Evolutionary conservation across 192 early-diverging fungal genomes (phyloP).

Genomic region (Phycomyces nitens): DNA sequence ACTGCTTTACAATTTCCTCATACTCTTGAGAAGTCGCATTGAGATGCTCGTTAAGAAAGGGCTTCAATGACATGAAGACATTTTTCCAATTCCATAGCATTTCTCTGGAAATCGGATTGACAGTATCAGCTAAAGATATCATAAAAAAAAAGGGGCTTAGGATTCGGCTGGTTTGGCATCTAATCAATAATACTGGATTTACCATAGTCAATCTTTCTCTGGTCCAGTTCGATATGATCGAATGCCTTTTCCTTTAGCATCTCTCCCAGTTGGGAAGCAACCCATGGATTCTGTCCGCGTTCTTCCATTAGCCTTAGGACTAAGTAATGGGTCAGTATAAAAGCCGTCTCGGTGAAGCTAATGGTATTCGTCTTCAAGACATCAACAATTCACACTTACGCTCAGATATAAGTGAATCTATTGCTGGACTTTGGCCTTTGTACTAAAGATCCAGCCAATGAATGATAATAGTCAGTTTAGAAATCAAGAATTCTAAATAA

Average conservation of each 20-base stretch:
- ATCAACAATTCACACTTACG: slow-evolving; percentile 2
- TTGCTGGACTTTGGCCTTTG: too few relatives aligned
- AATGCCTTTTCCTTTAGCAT: slow-evolving; percentile 11
- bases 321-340: slow-evolving; percentile 17
- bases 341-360: too few relatives aligned
- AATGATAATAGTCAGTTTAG: too few relatives aligned
- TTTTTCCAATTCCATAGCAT: slow-evolving; percentile 29
- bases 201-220: slow-evolving; percentile 8
- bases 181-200: neutral
- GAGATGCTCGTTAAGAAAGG: neutral
- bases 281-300: slow-evolving; percentile 23
- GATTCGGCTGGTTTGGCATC: too few relatives aligned
- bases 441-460: slow-evolving; percentile 3
- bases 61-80: slow-evolving; percentile 15
- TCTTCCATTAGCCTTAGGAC: slow-evolving; percentile 10
- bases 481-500: neutral
- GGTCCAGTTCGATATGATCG: slow-evolving; percentile 10
- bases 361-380: too few relatives aligned
- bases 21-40: slow-evolving; percentile 5
- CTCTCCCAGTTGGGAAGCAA: slow-evolving; percentile 9
- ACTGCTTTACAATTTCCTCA: slow-evolving; percentile 5
- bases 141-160: too few relatives aligned
- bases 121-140: neutral
- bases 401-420: too few relatives aligned
- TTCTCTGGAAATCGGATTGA: slow-evolving; percentile 18